Base-by-base conservation (phyloP, 2,329 filamentous ascomycete species). In the Sclerotinia spermophila region DNA sequence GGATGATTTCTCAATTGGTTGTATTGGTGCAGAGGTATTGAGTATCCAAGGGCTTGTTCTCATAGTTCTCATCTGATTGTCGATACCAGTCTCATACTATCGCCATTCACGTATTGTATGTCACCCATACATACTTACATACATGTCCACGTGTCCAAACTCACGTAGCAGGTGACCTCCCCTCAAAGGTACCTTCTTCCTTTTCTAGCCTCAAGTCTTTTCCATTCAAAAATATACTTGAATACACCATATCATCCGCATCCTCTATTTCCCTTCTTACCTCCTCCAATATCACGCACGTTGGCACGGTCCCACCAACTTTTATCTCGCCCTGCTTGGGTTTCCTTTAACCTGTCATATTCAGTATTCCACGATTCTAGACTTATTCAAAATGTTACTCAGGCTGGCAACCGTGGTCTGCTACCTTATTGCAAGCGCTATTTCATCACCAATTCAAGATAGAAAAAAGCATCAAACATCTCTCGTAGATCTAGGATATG, bases 401-500 rank as follows among this genome's bases (percentile, higher is more conserved):
- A 1, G 30, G 3, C 13, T n/a, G 30, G 44, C 44, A 38, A 19
- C 21, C 10, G 8, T 35, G 10, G 61, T 4, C 58, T 53, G 55
- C n/a, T 61, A 44, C 33, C 15, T 51, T 24, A n/a, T 69, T 27
- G 42, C 45, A 64, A 64, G 8, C 30, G 11, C 44, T 17, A 24
- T 64, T 24, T 61, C 67, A 19, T 38, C 35, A 4, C 67, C 67
- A 5, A 27, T 69, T 13, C 35, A 64, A 42, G 27, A 35, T 21
- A 35, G 6, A n/a, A 27, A 11, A 33, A 33, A 17, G 3, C 58
- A 55, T 8, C 21, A 45, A 33, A 70, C 11, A 24, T 59, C 53
- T 19, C 30, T 55, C 5, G 73, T 93, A 24, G 82, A 91, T 71
- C 82, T 94, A 27, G 84, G 83, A 6, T 93, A 93, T 77, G 85